Evolutionary conservation across 116 monocot species (phyloP).

Genomic region (Papilionanthe hybrid): DNA sequence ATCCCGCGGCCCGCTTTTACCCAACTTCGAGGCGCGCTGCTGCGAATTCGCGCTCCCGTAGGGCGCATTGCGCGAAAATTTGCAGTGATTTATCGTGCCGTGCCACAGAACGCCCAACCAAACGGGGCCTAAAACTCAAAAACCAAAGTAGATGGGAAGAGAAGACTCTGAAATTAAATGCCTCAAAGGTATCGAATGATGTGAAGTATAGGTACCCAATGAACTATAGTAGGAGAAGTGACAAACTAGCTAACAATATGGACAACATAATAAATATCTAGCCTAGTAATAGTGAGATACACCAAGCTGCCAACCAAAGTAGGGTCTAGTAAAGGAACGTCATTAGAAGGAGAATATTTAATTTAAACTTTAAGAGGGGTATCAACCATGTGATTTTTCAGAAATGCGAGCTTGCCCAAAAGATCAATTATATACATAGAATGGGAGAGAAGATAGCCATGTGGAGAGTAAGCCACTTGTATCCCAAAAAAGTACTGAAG

Average conservation of each 20-base stretch:
- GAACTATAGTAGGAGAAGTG: neutral
- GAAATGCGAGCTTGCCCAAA: neutral
- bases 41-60: too few relatives aligned
- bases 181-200: neutral
- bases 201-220: neutral
- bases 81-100: too few relatives aligned
- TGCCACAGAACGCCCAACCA: too few relatives aligned
- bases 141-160: neutral
- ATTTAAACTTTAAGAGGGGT: neutral
- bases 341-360: neutral
- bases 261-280: neutral
- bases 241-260: neutral
- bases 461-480: too few relatives aligned
- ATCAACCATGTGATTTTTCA: neutral
- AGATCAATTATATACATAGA: too few relatives aligned
- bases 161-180: neutral
- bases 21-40: too few relatives aligned
- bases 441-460: too few relatives aligned
- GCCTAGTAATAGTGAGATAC: neutral
- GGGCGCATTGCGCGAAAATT: too few relatives aligned
- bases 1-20: too few relatives aligned
- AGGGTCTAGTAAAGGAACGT: neutral
- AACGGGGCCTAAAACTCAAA: too few relatives aligned
- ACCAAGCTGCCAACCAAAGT: neutral
- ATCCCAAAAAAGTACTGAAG: too few relatives aligned